These are phyloP conservation scores for Pleurotus platypus DNA, from an alignment of 768 basidiomycete species.

Conservation along the genomic window DNA sequence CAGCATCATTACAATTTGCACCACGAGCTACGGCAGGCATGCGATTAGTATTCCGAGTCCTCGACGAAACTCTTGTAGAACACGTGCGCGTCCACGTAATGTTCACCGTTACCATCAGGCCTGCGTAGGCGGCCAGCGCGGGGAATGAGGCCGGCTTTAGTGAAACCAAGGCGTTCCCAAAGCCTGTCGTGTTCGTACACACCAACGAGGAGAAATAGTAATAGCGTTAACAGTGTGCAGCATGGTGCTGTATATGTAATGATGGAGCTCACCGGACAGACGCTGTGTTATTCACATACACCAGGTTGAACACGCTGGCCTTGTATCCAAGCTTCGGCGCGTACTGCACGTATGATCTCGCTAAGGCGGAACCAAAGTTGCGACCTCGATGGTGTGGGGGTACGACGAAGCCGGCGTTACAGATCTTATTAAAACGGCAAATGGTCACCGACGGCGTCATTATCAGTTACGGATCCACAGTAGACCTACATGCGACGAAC, in stretches of 20 bases:
- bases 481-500: conserved; percentile 77
- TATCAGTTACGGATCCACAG: not conserved
- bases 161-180: conserved; percentile 84
- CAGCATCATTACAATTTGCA: not conserved
- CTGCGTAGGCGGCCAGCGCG: conserved; percentile 69
- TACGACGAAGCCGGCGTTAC: conserved; percentile 89
- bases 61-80: conserved; percentile 69
- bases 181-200: conserved; percentile 37
- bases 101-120: conserved; percentile 70
- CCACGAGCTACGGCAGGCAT: not conserved
- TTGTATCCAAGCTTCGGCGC: conserved; percentile 76
- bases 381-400: conserved; percentile 56
- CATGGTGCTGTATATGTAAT: conserved; percentile 3
- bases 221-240: not conserved
- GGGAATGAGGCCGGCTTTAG: conserved; percentile 73
- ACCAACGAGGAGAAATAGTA: not conserved
- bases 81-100: conserved; percentile 86
- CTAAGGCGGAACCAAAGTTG: conserved; percentile 70
- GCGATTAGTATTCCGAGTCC: not conserved
- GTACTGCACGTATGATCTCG: conserved; percentile 75
- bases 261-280: conserved; percentile 50
- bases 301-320: conserved; percentile 87
- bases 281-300: conserved; percentile 81
- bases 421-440: conserved; percentile 46
- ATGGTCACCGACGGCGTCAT: not conserved